Base-by-base conservation (phyloP, 2,329 filamentous ascomycete genomes). In the Talaromyces sp. region DNA sequence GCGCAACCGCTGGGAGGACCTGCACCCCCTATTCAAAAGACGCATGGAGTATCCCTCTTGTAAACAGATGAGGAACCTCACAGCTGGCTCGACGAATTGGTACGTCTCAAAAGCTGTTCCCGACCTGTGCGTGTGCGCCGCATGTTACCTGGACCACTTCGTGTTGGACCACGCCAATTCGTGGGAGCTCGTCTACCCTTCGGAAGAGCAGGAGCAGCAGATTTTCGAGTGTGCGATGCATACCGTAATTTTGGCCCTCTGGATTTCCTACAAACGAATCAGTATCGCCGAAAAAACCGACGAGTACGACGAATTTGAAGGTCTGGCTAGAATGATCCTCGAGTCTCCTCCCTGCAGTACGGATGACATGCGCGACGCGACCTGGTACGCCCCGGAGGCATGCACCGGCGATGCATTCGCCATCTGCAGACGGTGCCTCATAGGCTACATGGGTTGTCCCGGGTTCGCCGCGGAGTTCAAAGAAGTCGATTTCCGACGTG, bases 361-460 rank as follows among this genome's bases (percentile, higher is more conserved):
- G n/a, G 50, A 56, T 6, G 50, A 56, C 50, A 37, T 56, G 50
- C 50, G 24, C 24, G 27, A 56, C 31, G 50, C 50, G 11, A 56
- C 14, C 31, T 37, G 50, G 50, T 56, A 56, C 50, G 16, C 50
- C 24, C 50, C 50, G 37, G 1, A 35, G 50, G 50, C 35, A 37
- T 56, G 31, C 50, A 37, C 50, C 14, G 31, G 1, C 31, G 50
- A 37, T 56, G 31, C 31, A 56, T 56, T 37, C 50, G 50, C 50
- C 50, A 56, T 56, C 11, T 56, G 50, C 31, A 56, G 27, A 56
- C 50, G 50, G 50, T 56, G 50, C 50, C 27, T 56, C 31, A 16
- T 56, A 56, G 50, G 1, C 4, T 56, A 37, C 50, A 56, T 56
- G 50, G 50, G 19, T 31, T 2, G 2, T 56, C 50, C 50, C 31